phyloP scores from a whole-genome alignment of 306 rosid species.

The Corylus avellana region DNA sequence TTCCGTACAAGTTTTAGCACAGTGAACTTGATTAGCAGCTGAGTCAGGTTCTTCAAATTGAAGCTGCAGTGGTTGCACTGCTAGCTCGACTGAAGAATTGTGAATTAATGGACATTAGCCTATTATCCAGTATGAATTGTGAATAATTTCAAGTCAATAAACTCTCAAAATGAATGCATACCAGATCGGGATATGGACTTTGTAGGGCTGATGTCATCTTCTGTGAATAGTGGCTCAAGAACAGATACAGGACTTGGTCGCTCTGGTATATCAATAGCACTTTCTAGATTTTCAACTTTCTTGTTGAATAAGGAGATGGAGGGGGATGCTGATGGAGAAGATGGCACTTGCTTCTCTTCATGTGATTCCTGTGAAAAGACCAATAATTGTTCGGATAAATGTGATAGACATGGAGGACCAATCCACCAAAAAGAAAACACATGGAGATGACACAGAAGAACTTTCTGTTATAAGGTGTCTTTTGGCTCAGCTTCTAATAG shows the following conservation, averaged over 20 bases:
- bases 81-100: constrained; percentile 51
- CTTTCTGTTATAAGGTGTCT: not conserved
- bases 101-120: constrained; percentile 32
- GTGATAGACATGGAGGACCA: not conserved
- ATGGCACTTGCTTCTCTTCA: constrained; percentile 41
- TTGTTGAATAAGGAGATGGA: constrained; percentile 37
- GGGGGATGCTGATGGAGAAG: constrained; percentile 59
- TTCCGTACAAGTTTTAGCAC: constrained; percentile 40
- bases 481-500: constrained; percentile 7
- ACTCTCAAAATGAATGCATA: constrained; percentile 29
- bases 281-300: constrained; percentile 51
- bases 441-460: not conserved
- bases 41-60: constrained; percentile 67
- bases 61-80: constrained; percentile 52
- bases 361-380: constrained; percentile 43
- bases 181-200: constrained; percentile 45
- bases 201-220: constrained; percentile 60
- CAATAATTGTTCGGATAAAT: constrained; percentile 20
- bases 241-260: constrained; percentile 95
- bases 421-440: constrained; percentile 12
- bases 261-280: constrained; percentile 42
- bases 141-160: not conserved
- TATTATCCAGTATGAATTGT: constrained; percentile 12
- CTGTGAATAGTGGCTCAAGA: constrained; percentile 65
- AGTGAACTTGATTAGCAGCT: constrained; percentile 39